phyloP scores from a whole-genome alignment of 768 basidiomycete genomes.

The Rhodotorula paludigena region DNA sequence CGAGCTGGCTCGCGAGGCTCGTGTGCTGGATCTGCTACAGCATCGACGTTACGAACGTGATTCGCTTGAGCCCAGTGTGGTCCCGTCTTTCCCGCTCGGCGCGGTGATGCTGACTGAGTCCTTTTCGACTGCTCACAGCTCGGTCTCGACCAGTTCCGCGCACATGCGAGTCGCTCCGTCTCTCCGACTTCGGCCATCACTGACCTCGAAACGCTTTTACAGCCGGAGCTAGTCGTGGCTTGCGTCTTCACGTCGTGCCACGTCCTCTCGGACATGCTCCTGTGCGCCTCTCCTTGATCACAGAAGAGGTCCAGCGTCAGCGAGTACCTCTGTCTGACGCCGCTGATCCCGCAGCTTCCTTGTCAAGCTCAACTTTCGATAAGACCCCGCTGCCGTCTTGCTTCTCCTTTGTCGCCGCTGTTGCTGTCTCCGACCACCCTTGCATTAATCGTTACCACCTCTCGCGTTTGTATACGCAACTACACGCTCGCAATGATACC shows the following conservation, averaged over 20 bases:
- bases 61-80: no score
- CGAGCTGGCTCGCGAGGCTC: constrained; percentile 47
- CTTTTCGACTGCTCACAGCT: constrained; percentile 34
- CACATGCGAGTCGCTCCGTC: constrained; percentile 46
- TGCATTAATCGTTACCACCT: no score
- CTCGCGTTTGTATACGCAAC: no score
- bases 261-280: constrained; percentile 49
- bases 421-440: no score
- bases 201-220: constrained; percentile 31
- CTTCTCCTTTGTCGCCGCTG: no score
- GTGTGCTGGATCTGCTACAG: constrained; percentile 46
- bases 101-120: neutral
- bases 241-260: constrained; percentile 49
- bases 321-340: neutral
- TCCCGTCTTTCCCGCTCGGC: neutral
- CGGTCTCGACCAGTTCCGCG: constrained; percentile 50
- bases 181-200: constrained; percentile 5
- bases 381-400: no score
- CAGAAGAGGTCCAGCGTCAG: no score
- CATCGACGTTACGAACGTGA: constrained; percentile 46
- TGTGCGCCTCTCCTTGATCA: constrained; percentile 32
- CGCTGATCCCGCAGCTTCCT: constrained; percentile 40
- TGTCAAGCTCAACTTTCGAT: constrained; percentile 30
- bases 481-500: no score
- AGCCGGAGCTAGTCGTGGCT: constrained; percentile 26